These are phyloP conservation scores for Mycena rebaudengoi DNA, from an alignment of 768 basidiomycete species.

Conservation along the genomic window DNA sequence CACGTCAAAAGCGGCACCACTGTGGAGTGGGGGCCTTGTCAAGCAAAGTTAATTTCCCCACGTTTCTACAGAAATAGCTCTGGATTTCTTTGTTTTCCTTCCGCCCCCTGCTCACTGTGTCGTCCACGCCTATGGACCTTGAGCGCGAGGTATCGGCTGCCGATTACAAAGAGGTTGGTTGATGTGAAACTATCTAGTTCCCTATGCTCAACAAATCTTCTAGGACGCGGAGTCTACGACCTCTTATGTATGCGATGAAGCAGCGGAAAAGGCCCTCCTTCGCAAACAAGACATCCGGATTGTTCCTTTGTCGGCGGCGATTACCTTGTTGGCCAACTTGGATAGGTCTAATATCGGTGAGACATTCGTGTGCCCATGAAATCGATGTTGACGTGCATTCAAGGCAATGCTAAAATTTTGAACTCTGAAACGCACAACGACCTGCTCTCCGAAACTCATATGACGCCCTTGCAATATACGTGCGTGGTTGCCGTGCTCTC, in stretches of 20 bases:
- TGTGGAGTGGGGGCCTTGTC: too few species aligned
- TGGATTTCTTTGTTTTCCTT: too few species aligned
- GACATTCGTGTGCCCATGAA: not conserved
- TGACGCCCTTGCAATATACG: constrained; percentile 42
- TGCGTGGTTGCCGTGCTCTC: too few species aligned
- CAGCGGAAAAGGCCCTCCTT: constrained; percentile 1
- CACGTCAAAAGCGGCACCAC: too few species aligned
- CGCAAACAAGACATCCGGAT: constrained; percentile 17
- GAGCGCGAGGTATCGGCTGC: too few species aligned
- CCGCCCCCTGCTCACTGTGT: too few species aligned
- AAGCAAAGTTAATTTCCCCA: too few species aligned
- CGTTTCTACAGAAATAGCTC: too few species aligned
- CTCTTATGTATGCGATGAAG: not conserved
- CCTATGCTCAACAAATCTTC: too few species aligned
- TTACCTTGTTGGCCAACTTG: constrained; percentile 7
- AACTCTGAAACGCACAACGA: constrained; percentile 41
- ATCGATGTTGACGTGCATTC: not conserved
- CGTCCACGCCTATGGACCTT: too few species aligned
- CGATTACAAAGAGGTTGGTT: too few species aligned
- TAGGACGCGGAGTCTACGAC: constrained; percentile 1
- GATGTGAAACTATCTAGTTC: too few species aligned
- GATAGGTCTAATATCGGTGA: constrained; percentile 17
- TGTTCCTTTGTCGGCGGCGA: constrained; percentile 9
- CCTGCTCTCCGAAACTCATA: constrained; percentile 36
- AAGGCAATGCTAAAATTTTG: constrained; percentile 43